A percentile compares a stretch with the other conserved stretches of the same genome.
These are phyloP conservation scores for Phytophthora brassicae DNA, from an alignment of 352 stramenopile species.

Conservation along the genomic window DNA sequence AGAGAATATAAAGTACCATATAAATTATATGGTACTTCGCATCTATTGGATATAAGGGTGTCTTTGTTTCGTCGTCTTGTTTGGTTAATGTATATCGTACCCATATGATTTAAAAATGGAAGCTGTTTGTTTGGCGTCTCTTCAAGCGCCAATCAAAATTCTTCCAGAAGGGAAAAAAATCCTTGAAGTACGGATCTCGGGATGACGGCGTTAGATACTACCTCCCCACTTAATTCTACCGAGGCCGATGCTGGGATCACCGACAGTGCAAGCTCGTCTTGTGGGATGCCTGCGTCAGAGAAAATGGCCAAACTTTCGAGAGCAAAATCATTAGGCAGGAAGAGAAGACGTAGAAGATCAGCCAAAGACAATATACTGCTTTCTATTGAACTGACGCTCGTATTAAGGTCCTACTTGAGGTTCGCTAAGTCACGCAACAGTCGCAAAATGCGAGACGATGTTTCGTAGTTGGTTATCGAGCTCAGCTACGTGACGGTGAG, in stretches of 20 bases:
- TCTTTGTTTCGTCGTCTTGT: not conserved
- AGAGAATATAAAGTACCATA: no score
- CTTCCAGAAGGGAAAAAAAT: not conserved
- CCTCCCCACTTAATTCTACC: no score
- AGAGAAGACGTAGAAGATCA: not conserved
- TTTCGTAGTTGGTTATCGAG: no score
- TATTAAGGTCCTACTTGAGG: not conserved
- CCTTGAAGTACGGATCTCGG: no score
- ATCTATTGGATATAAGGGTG: no score
- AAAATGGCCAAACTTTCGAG: not conserved
- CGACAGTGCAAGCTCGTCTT: not conserved
- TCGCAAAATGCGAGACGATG: no score
- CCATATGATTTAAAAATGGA: not conserved
- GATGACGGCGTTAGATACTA: no score
- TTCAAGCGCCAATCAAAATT: not conserved
- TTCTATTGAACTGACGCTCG: not conserved
- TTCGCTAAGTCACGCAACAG: no score
- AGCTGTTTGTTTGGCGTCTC: not conserved
- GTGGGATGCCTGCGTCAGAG: not conserved
- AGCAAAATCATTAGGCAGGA: not conserved
- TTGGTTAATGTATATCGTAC: not conserved
- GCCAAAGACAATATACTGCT: not conserved
- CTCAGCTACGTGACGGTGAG: not conserved
- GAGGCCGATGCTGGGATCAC: not conserved
- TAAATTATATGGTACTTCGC: no score